A percentile compares a stretch with the other conserved stretches of the same genome.
phyloP scores from a whole-genome alignment of 2,329 filamentous ascomycete species.

The Lachnellula cervina region DNA sequence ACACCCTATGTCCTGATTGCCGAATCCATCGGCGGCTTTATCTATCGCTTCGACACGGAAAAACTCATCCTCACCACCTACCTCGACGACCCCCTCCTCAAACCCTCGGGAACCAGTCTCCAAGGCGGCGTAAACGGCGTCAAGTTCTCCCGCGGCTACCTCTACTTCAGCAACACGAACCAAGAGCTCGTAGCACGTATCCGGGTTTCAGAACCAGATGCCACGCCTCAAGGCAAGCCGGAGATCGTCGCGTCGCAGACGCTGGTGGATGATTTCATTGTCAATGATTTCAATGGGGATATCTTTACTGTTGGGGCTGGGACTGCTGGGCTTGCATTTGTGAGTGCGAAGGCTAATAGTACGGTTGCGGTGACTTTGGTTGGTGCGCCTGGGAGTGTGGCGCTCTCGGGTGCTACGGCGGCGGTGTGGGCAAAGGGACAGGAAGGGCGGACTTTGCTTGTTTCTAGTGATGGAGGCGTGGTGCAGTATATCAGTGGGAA shows the following conservation, averaged over 20 bases:
- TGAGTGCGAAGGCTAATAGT: background rate
- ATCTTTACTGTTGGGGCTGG: background rate
- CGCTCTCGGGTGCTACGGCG: background rate
- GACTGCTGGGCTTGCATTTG: background rate
- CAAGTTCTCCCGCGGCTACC: slow-evolving; percentile 1
- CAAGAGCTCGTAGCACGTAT: slow-evolving; percentile 1
- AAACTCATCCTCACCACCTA: background rate
- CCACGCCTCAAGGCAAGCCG: background rate
- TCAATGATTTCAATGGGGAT: slow-evolving; percentile 1
- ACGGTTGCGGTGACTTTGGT: background rate
- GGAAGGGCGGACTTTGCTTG: slow-evolving; percentile 1
- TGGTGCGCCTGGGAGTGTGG: background rate
- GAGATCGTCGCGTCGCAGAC: background rate
- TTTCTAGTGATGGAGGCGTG: slow-evolving; percentile 1
- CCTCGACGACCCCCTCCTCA: slow-evolving; percentile 4
- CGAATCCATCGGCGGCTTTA: background rate
- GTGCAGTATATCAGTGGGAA: background rate
- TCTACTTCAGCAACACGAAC: slow-evolving; percentile 6
- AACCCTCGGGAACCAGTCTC: background rate
- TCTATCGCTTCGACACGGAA: background rate
- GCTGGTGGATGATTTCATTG: slow-evolving; percentile 3
- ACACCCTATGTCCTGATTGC: slow-evolving; percentile 3
- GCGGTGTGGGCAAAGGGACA: slow-evolving; percentile 4
- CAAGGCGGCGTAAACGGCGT: slow-evolving; percentile 2
- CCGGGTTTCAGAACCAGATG: background rate